Conservation (phyloP, 805 yeast species). For the Kregervanrija pseudodelftensis region DNA sequence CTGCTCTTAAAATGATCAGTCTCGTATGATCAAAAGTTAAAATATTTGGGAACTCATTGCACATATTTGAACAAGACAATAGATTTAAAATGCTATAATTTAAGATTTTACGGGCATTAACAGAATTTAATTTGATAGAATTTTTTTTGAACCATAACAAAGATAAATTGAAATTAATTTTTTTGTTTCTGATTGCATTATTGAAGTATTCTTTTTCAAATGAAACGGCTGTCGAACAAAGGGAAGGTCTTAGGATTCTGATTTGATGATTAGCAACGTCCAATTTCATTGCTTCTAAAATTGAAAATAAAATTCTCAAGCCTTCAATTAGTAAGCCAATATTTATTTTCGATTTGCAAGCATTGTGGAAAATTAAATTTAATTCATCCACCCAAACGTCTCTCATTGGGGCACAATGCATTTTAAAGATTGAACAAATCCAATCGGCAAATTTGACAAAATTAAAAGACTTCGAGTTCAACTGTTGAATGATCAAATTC, state of each 20-base stretch:
- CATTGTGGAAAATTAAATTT: conserved; percentile 50
- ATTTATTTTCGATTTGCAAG: conserved; percentile 22
- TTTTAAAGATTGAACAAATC: conserved; percentile 72
- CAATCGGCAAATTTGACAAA: conserved; percentile 64
- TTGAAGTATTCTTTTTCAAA: conserved; percentile 81
- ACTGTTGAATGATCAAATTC: conserved; percentile 68
- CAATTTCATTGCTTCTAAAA: conserved; percentile 88
- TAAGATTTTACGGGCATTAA: conserved; percentile 27
- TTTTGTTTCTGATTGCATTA: conserved; percentile 44
- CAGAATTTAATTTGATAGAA: conserved; percentile 15
- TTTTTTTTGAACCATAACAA: conserved; percentile 56
- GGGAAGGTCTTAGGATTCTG: conserved; percentile 72
- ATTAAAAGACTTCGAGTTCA: conserved; percentile 63
- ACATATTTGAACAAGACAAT: conserved; percentile 74
- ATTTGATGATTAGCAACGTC: conserved; percentile 96
- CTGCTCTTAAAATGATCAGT: conserved; percentile 70
- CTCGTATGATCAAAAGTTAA: conserved; percentile 81
- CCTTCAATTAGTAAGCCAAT: conserved; percentile 60
- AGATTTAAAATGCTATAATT: conserved; percentile 53
- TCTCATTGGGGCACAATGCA: conserved; percentile 94
- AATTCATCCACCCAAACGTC: conserved; percentile 84
- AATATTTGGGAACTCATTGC: conserved; percentile 74
- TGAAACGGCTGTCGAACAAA: conserved; percentile 80
- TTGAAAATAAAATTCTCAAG: conserved; percentile 66
- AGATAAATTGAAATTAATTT: conserved; percentile 52